phyloP scores from a whole-genome alignment of 192 early-diverging fungal genomes.

The Coemansia aciculifera region DNA sequence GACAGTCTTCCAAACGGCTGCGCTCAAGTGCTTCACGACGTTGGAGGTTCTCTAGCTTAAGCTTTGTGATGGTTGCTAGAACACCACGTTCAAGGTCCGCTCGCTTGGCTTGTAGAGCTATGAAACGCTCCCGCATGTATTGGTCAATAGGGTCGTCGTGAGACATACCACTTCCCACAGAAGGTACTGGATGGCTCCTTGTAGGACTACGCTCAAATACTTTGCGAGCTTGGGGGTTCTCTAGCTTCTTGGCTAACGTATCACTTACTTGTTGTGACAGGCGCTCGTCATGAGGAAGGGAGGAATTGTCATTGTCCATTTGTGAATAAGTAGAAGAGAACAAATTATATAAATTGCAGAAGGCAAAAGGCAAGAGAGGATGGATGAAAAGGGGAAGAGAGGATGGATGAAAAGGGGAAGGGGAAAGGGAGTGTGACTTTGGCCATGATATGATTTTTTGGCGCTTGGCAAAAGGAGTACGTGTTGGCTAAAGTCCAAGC shows the following conservation, averaged over 20 bases:
- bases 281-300: slow-evolving; percentile 38
- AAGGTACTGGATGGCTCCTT: too few species aligned
- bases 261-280: slow-evolving; percentile 48
- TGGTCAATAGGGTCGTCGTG: too few species aligned
- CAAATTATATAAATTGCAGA: too few species aligned
- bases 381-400: neutral
- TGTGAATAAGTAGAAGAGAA: neutral
- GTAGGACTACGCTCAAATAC: too few species aligned
- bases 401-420: too few species aligned
- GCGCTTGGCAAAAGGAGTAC: too few species aligned
- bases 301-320: slow-evolving; percentile 13
- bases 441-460: too few species aligned
- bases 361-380: too few species aligned
- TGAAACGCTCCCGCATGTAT: slow-evolving; percentile 17
- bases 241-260: slow-evolving; percentile 42
- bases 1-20: too few species aligned
- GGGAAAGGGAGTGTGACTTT: too few species aligned
- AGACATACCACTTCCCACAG: too few species aligned
- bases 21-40: slow-evolving; percentile 31
- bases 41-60: slow-evolving; percentile 59
- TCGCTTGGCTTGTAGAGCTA: slow-evolving; percentile 44
- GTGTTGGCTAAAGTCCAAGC: too few species aligned
- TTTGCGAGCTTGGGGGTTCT: slow-evolving; percentile 25
- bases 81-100: slow-evolving; percentile 44
- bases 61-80: slow-evolving; percentile 57